phyloP scores from a whole-genome alignment of 345 rosid species.

The Mallotus nudiflorus region DNA sequence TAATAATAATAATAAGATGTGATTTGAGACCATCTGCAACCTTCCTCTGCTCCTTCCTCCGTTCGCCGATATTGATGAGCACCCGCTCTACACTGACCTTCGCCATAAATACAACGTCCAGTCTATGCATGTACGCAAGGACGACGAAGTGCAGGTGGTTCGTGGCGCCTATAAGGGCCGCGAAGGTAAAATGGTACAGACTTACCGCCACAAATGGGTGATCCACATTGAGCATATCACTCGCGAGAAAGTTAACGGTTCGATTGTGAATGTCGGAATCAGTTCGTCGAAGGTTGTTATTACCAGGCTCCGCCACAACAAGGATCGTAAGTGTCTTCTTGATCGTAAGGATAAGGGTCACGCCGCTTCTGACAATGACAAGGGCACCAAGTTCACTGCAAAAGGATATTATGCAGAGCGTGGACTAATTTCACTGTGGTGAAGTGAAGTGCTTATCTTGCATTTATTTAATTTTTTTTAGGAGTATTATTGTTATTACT shows the following conservation, averaged over 20 bases:
- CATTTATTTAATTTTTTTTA: conserved; percentile 12
- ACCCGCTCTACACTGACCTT: conserved; percentile 66
- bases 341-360: conserved; percentile 82
- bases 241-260: conserved; percentile 76
- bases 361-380: conserved; percentile 76
- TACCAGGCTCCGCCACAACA: conserved; percentile 71
- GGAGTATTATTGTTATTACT: too few relatives aligned
- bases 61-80: conserved; percentile 77
- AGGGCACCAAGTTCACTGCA: conserved; percentile 76
- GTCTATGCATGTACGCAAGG: conserved; percentile 79
- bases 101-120: conserved; percentile 78
- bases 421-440: conserved; percentile 79
- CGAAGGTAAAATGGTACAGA: conserved; percentile 76
- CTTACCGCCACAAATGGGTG: conserved; percentile 79
- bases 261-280: conserved; percentile 73
- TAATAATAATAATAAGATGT: too few relatives aligned
- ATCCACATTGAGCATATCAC: conserved; percentile 83
- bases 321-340: conserved; percentile 65
- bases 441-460: too few relatives aligned
- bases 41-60: conserved; percentile 66
- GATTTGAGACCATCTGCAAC: too few relatives aligned
- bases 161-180: conserved; percentile 82
- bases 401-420: conserved; percentile 77
- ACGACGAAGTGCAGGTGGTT: conserved; percentile 80
- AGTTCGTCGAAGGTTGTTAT: conserved; percentile 72